A percentile compares a stretch with the other conserved stretches of the same genome.
phyloP scores from a whole-genome alignment of 768 basidiomycete species.

The Sarcodon aspratus region DNA sequence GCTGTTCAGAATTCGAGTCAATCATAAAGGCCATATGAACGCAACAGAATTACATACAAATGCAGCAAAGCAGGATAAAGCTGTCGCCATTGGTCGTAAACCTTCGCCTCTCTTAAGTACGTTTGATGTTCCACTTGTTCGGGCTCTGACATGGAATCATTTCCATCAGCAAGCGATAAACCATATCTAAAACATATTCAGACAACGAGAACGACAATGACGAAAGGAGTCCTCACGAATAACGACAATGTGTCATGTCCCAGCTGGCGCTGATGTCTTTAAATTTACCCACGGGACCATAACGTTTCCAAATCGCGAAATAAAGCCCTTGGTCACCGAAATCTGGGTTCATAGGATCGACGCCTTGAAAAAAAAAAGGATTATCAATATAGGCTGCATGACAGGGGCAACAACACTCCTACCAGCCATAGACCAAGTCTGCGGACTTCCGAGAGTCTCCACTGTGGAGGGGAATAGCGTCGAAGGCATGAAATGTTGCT shows the following conservation, averaged over 20 bases:
- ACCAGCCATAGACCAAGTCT: background rate
- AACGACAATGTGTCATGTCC: slow-evolving; percentile 9
- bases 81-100: slow-evolving; percentile 1
- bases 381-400: background rate
- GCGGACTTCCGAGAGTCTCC: background rate
- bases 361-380: background rate
- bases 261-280: slow-evolving; percentile 6
- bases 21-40: background rate
- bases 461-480: slow-evolving; percentile 2
- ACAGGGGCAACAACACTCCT: background rate
- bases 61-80: slow-evolving; percentile 3
- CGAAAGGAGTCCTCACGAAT: slow-evolving; percentile 1
- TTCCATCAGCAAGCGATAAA: slow-evolving; percentile 2
- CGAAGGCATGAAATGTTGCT: slow-evolving; percentile 5
- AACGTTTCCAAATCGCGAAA: slow-evolving; percentile 7
- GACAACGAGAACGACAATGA: background rate
- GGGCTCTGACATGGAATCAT: slow-evolving; percentile 1
- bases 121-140: background rate
- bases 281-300: slow-evolving; percentile 1
- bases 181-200: background rate
- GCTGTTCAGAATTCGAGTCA: background rate
- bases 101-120: background rate
- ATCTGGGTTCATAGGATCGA: slow-evolving; percentile 6
- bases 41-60: slow-evolving; percentile 1
- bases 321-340: slow-evolving; percentile 12